Base-by-base conservation (phyloP, 2,329 filamentous ascomycete species). In the Endoconidiophora polonica region DNA sequence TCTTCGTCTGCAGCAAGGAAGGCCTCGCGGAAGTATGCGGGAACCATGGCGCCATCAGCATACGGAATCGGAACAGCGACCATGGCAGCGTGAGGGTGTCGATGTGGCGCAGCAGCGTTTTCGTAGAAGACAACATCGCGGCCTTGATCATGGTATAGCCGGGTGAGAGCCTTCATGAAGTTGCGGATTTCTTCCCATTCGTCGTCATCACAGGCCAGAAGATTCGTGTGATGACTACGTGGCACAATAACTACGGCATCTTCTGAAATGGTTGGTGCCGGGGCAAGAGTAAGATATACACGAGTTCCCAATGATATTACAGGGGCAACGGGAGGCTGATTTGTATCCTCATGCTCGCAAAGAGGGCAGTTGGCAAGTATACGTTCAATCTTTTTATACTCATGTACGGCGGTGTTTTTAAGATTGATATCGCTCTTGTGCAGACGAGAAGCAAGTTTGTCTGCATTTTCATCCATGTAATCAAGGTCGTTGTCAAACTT, bases 151-250 rank as follows among this genome's bases (percentile, higher is more conserved):
- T 94, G 86, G 65, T 96, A 98, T 77, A 95, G 83, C 42, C 90
- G 79, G 3, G 83, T 95, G 18, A 98, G 72, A 52, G 79, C 83
- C 68, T 98, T 98, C 90, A 96, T 96, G 62, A 98, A 98, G 63
- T 98, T 98, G 57, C 91, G 83, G 4, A 98, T 81, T 65, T 98
- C 91, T 61, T 98, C 91, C 93, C 93, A 98, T 63, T 98, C 91
- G 61, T 98, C 91, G 60, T 98, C 90, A 63, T 96, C 90, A 63
- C 91, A 98, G 64, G 95, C 90, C n/a, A 98, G 70, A 0, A 98
- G 76, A 62, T 96, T 98, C 22, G 73, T 79, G 48, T 81, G 81
- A 62, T 98, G 91, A 57, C 87, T 77, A 20, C 91, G 78, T 4
- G 91, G 91, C 2, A 88, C 86, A 54, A 98, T 91, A 52, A 91